Conservation (phyloP, 2,329 filamentous ascomycete genomes). For the Epichloe amarillans region DNA sequence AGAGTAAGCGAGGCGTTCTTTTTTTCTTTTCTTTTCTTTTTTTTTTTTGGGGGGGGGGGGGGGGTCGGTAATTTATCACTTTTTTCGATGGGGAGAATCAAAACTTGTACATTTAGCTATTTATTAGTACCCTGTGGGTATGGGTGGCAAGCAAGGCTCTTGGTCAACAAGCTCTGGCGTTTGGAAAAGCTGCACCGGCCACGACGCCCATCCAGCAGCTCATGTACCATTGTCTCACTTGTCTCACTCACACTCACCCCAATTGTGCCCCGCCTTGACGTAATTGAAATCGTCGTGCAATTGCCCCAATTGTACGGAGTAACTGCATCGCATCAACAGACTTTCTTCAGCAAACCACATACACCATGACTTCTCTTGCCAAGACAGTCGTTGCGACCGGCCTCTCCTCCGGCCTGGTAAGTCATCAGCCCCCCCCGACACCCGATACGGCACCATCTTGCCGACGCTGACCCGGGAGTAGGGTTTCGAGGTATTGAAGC, state of each 20-base stretch:
- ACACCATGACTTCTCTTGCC: conserved; percentile 23
- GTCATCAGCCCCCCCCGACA: conserved; percentile 6
- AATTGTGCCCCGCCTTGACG: too few species aligned
- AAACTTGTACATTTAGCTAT: neutral
- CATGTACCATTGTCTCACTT: too few species aligned
- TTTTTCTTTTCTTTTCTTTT: neutral
- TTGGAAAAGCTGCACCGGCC: too few species aligned
- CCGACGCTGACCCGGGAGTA: conserved; percentile 10
- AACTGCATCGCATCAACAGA: too few species aligned
- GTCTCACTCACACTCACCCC: too few species aligned
- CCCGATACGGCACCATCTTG: neutral
- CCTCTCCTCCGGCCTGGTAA: conserved; percentile 34
- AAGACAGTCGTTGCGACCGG: conserved; percentile 40
- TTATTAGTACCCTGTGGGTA: neutral
- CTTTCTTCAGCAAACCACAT: neutral
- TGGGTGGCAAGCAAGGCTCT: too few species aligned
- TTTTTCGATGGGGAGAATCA: too few species aligned
- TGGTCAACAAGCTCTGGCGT: too few species aligned
- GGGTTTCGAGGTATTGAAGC: conserved; percentile 40
- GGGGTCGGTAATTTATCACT: too few species aligned
- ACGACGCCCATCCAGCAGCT: too few species aligned
- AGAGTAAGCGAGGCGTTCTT: neutral
- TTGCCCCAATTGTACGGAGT: too few species aligned
- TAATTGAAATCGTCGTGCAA: too few species aligned
- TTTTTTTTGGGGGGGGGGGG: neutral